Base-by-base conservation (phyloP, 495 filamentous ascomycete genomes). In the Lindgomyces ingoldianus region DNA sequence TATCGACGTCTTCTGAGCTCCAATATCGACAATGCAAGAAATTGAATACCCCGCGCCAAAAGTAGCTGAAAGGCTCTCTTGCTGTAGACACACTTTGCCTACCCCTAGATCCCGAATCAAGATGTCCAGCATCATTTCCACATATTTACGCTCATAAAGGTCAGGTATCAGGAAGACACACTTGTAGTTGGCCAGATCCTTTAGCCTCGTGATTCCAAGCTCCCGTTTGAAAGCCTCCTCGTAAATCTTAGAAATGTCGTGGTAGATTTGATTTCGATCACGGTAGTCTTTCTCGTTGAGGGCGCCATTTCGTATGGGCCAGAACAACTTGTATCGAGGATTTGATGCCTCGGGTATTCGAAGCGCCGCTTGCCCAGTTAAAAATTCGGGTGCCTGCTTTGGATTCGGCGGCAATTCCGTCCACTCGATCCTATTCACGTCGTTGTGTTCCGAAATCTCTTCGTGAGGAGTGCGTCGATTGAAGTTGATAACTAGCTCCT, bases 1-100 rank as follows among this genome's bases (percentile, higher is more conserved):
- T 39, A 98, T 91, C 1, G 95, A 96, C 2, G 94, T 98, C 80
- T 98, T 98, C 76, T 98, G 92, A 2, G 94, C 95, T 18, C 94
- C 94, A 44, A 98, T 89, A 73, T 98, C 94, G 4, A 98, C 93
- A 58, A 98, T 91, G 72, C 95, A 98, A 18, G 90, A 89, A 44
- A 85, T 89, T 4, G 91, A 91, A 69, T 91, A 96, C 1, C 95
- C 94, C 12, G 93, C 95, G n/a, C 94, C 94, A 73, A 95, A 98
- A 0, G 91, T 92, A 18, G 93, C 95, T 2, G 92, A 91, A 62
- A 97, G 81, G 60, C 91, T 95, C 76, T 98, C 94, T 70, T 98
- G 94, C 49, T 97, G 92, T 68, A 98, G 94, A 72, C 89, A 93
- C 46, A 96, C 86, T 33, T 87, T 87, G 55, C 85, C 86, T 70